phyloP scores from a whole-genome alignment of 2,329 filamentous ascomycete genomes.

The Zasmidium angulare region DNA sequence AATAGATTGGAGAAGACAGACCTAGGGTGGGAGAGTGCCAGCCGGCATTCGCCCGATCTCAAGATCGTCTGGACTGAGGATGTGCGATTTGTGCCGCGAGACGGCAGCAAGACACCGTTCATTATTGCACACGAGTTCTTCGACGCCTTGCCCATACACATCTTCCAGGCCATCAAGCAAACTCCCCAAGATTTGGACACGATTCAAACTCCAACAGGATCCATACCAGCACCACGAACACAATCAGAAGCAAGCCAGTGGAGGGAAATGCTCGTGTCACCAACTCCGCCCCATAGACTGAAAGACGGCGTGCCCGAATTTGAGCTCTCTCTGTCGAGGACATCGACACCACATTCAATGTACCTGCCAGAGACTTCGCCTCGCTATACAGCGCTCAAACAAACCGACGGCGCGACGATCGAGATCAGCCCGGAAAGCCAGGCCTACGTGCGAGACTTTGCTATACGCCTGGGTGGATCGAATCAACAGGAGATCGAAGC shows the following conservation, averaged over 20 bases:
- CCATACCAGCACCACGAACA: slow-evolving; percentile 46
- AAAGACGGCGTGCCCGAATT: slow-evolving; percentile 69
- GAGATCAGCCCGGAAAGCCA: slow-evolving; percentile 89
- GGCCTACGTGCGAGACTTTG: slow-evolving; percentile 77
- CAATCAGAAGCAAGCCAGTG: slow-evolving; percentile 59
- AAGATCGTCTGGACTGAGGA: slow-evolving; percentile 87
- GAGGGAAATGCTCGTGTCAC: slow-evolving; percentile 78
- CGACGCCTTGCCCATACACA: slow-evolving; percentile 93
- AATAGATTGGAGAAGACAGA: slow-evolving; percentile 68
- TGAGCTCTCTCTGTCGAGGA: slow-evolving; percentile 74
- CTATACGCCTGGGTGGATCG: slow-evolving; percentile 74
- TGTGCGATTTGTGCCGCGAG: slow-evolving; percentile 73
- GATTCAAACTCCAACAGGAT: slow-evolving; percentile 49
- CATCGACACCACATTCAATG: slow-evolving; percentile 76
- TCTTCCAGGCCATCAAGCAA: slow-evolving; percentile 72
- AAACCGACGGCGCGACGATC: slow-evolving; percentile 67
- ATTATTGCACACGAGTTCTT: slow-evolving; percentile 99
- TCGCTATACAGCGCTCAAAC: slow-evolving; percentile 74
- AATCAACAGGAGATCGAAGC: slow-evolving; percentile 29
- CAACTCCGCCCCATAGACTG: slow-evolving; percentile 53
- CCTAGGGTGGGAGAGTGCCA: slow-evolving; percentile 69
- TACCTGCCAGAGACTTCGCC: slow-evolving; percentile 80
- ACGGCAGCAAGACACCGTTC: slow-evolving; percentile 72
- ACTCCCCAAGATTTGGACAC: slow-evolving; percentile 33
- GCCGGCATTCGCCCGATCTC: slow-evolving; percentile 71